Evolutionary conservation across 805 yeast genomes (phyloP).

Genomic region (Saccharomyces kudriavzevii): DNA sequence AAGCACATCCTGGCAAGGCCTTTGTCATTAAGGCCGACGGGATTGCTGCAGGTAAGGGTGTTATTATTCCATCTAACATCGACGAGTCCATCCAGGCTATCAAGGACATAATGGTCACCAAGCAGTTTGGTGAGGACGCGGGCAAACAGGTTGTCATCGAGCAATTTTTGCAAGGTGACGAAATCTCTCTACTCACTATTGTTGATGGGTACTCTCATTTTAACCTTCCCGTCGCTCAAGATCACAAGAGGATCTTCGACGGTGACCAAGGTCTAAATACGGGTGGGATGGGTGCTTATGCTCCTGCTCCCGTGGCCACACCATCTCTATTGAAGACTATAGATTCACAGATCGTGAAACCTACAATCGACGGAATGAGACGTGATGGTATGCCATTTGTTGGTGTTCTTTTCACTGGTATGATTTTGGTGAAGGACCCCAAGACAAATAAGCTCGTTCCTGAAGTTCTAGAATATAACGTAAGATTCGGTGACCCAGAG

Average conservation of each 20-base stretch:
- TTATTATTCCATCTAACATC: conserved; percentile 75
- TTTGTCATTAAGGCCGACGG: conserved; percentile 96
- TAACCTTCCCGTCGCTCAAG: conserved; percentile 96
- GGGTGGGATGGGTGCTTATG: conserved; percentile 99
- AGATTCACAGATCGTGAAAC: conserved; percentile 68
- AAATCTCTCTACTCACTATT: conserved; percentile 82
- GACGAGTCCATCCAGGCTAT: conserved; percentile 82
- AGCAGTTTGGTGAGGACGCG: conserved; percentile 74
- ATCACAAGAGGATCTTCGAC: conserved; percentile 91
- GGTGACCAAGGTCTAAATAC: conserved; percentile 93
- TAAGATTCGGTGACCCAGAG: conserved; percentile 98
- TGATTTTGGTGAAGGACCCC: conserved; percentile 79
- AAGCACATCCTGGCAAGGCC: conserved; percentile 50
- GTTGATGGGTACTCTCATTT: conserved; percentile 88
- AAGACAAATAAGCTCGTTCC: conserved; percentile 35
- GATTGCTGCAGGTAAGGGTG: conserved; percentile 98
- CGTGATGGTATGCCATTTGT: conserved; percentile 90
- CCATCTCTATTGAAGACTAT: conserved; percentile 61
- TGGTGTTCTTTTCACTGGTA: conserved; percentile 91
- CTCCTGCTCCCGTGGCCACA: conserved; percentile 95
- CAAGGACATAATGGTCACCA: conserved; percentile 80
- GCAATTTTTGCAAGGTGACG: conserved; percentile 95
- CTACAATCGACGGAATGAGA: conserved; percentile 94
- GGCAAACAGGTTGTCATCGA: conserved; percentile 94
- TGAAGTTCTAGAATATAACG: conserved; percentile 92